Conservation (phyloP, 805 yeast species). For the Starmerella tilneyi region DNA sequence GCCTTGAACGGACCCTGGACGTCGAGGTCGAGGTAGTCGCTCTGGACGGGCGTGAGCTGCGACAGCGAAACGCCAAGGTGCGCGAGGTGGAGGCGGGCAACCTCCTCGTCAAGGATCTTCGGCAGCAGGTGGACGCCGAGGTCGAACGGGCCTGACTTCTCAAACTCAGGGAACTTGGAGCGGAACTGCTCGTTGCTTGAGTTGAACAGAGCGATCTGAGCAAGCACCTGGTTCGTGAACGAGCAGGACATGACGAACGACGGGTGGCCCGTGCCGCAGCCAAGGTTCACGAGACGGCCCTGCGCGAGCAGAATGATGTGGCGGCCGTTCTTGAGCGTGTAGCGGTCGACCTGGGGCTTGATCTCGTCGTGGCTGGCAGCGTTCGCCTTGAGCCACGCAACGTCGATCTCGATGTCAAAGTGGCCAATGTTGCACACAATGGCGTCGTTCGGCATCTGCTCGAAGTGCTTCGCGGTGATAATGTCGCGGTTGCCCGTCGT, state of each 20-base stretch:
- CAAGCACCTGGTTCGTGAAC: conserved; percentile 98
- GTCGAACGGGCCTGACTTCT: conserved; percentile 82
- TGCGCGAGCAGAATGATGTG: conserved; percentile 94
- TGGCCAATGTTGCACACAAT: conserved; percentile 99
- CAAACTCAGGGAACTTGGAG: conserved; percentile 72
- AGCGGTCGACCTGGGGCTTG: conserved; percentile 99
- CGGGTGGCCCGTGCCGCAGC: conserved; percentile 99
- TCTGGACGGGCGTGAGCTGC: conserved; percentile 63
- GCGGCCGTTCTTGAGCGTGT: conserved; percentile 74
- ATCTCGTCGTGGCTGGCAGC: conserved; percentile 91
- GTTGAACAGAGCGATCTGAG: conserved; percentile 96
- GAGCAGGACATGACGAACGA: conserved; percentile 99
- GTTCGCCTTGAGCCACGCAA: conserved; percentile 94
- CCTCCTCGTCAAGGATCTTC: conserved; percentile 97
- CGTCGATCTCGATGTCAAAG: conserved; percentile 97
- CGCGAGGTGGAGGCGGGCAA: conserved; percentile 90
- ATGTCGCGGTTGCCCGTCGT: conserved; percentile 99
- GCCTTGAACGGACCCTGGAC: conserved; percentile 94
- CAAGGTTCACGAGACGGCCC: conserved; percentile 98
- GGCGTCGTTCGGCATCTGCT: conserved; percentile 96
- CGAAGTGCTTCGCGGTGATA: conserved; percentile 79
- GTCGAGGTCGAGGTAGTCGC: conserved; percentile 90
- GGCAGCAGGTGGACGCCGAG: conserved; percentile 94
- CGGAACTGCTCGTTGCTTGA: conserved; percentile 73
- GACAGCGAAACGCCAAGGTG: conserved; percentile 88